Evolutionary conservation across 495 filamentous ascomycete genomes (phyloP), one percentile per base, ranked within the genome.

Genomic region (Neurospora africana): DNA sequence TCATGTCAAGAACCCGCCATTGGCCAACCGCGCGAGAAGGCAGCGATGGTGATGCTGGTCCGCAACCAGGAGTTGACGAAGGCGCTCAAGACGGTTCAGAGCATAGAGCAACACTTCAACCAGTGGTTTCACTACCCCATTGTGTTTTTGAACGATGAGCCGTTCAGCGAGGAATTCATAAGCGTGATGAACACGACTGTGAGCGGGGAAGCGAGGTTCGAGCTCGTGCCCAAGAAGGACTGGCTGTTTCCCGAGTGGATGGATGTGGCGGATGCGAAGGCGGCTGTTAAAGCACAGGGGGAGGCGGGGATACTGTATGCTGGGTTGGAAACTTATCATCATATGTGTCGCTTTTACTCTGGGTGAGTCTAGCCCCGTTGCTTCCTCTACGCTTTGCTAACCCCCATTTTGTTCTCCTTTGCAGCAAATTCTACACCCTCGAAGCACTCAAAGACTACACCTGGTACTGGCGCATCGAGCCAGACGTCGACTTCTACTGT

Each of bases 261-360:
- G 71, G 91, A 97, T 79, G 81, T 85, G 36, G 88, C 90, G 69
- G 90, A 91, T 38, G 95, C 95, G 69, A 90, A 89, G 79, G 91
- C 95, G 79, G 92, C 92, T 41, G 92, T 99, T 74, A 84, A 89
- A 58, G 89, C 91, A 77, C 95, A 98, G 78, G 95, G 93, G 69
- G 90, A 94, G 81, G 86, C 86, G 67, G 94, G 94, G 38, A 96
- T 99, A 75, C 91, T 97, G 88, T 98, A 99, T 78, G 95, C 93
- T 78, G 95, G 95, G 21, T 95, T 97, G 90, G 95, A 97, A 79
- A 95, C 92, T 79, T 99, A 99, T 79, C 95, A 99, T 78, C 92
- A 97, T 83, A 96, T 96, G 93, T 96, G 93, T 79, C 88, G 95
- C 68, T 99, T 99, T 85, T 98, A 97, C 82, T 98, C 95, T 43